Evolutionary conservation across 179 eudicot genomes (phyloP).

Genomic region (Pouteria campechiana): DNA sequence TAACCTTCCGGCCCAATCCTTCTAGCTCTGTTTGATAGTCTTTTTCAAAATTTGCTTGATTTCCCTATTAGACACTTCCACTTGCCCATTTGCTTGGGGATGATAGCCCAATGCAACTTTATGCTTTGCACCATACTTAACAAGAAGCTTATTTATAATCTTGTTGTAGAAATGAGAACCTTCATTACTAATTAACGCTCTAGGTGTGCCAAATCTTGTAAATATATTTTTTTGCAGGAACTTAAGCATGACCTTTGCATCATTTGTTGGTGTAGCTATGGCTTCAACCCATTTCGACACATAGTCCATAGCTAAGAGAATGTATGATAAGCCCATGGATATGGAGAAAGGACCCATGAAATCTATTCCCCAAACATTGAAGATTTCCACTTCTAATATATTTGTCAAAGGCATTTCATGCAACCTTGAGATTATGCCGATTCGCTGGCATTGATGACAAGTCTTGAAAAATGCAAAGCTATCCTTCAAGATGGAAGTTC

Average conservation of each 20-base stretch:
- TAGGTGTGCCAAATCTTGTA: not conserved
- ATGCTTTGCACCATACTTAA: not conserved
- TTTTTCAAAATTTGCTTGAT: too few relatives aligned
- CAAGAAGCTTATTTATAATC: not conserved
- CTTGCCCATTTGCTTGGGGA: constrained; percentile 6
- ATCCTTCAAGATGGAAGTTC: too few relatives aligned
- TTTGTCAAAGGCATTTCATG: too few relatives aligned
- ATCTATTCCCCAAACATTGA: too few relatives aligned
- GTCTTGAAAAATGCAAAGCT: too few relatives aligned
- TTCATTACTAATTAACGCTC: constrained; percentile 3
- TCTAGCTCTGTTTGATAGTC: too few relatives aligned
- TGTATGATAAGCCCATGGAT: too few relatives aligned
- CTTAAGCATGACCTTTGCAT: not conserved
- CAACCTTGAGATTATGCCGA: too few relatives aligned
- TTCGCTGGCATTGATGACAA: too few relatives aligned
- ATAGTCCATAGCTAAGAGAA: constrained; percentile 5
- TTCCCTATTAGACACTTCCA: constrained; percentile 1
- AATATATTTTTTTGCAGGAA: constrained; percentile 2
- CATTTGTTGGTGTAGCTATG: not conserved
- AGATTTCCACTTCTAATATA: too few relatives aligned
- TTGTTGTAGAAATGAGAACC: constrained; percentile 5
- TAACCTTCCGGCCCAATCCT: too few relatives aligned
- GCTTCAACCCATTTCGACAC: constrained; percentile 4
- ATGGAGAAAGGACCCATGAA: too few relatives aligned
- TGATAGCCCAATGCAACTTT: not conserved